phyloP scores from a whole-genome alignment of 345 rosid species.

The Arabidopsis suecica region DNA sequence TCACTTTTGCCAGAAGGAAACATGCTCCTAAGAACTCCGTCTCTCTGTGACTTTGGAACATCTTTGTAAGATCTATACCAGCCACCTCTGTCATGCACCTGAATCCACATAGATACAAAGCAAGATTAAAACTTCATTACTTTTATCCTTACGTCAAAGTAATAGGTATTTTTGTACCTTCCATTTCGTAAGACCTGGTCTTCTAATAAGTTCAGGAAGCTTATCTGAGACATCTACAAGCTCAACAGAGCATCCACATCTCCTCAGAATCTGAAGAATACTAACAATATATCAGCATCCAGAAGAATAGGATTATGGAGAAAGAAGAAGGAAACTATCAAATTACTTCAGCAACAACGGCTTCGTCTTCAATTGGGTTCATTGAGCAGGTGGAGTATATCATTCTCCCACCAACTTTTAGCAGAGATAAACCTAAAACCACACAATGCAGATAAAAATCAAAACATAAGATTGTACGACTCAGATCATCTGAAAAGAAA shows the following conservation, averaged over 20 bases:
- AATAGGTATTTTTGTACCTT: constrained; percentile 55
- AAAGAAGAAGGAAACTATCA: constrained; percentile 11
- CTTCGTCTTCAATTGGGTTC: constrained; percentile 98
- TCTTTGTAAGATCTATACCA: constrained; percentile 84
- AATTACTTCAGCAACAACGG: constrained; percentile 93
- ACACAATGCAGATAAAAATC: neutral
- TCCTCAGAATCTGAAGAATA: constrained; percentile 71
- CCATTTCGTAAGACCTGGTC: constrained; percentile 89
- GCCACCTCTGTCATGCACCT: constrained; percentile 73
- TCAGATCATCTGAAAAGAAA: neutral
- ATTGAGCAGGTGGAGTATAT: constrained; percentile 98
- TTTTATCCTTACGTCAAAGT: constrained; percentile 8
- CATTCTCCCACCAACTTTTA: constrained; percentile 97
- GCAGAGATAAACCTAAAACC: constrained; percentile 70
- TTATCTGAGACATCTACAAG: constrained; percentile 79
- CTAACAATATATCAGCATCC: constrained; percentile 17
- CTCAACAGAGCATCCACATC: constrained; percentile 80
- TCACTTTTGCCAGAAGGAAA: constrained; percentile 74
- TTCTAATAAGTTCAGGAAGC: constrained; percentile 82
- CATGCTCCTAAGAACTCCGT: constrained; percentile 70
- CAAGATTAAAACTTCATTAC: neutral
- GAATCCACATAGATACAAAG: constrained; percentile 31
- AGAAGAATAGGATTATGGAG: neutral
- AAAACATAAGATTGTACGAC: constrained; percentile 4
- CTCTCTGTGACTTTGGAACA: constrained; percentile 56